Evolutionary conservation across 345 rosid genomes (phyloP), one percentile per base, ranked within the genome.

Genomic region (Populus nigra): DNA sequence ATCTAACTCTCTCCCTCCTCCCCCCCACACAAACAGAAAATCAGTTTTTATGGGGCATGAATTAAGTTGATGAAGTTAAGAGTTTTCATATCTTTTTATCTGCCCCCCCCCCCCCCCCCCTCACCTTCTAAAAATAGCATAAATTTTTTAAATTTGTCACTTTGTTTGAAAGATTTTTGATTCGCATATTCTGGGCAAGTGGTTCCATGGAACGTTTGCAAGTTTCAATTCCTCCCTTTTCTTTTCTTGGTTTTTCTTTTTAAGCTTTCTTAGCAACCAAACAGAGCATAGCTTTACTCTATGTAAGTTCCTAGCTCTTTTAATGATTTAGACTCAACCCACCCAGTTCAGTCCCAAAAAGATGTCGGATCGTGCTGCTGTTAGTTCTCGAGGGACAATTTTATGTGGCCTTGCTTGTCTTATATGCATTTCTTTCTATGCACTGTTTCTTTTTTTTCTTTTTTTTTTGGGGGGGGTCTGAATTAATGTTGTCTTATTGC

Each of bases 221-320:
- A 18, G 68, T 49, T 63, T 66, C 55, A 36, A 55, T 68, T 61
- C 33, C 36, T 71, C 57, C 53, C 8, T 29, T 17, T 8, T 70
- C 43, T 31, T 33, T 53, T 31, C 29, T n/a, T 68, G 9, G 43
- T 70, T 4, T 43, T 73, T 65, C 63, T 25, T 71, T 73, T 73
- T 76, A 50, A 65, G 27, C 77, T 78, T 84, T 82, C 87, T 76
- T 65, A n/a, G 78, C 71, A 80, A 78, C 76, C 84, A 80, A 82
- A 78, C 84, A 75, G 75, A 73, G 69, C 49, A 69, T 35, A 39
- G 22, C 77, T 76, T 79, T 80, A 53, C 43, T 38, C 17, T 20
- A 3, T 43, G 68, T 67, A 16, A 7, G 57, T 72, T 69, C 65
- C 65, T 35, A 10, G 38, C 55, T 47, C 45, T 63, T 10, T 20